A percentile compares a stretch with the other conserved stretches of the same genome.
phyloP scores from a whole-genome alignment of 805 yeast genomes.

The Kregervanrija delftensis region DNA sequence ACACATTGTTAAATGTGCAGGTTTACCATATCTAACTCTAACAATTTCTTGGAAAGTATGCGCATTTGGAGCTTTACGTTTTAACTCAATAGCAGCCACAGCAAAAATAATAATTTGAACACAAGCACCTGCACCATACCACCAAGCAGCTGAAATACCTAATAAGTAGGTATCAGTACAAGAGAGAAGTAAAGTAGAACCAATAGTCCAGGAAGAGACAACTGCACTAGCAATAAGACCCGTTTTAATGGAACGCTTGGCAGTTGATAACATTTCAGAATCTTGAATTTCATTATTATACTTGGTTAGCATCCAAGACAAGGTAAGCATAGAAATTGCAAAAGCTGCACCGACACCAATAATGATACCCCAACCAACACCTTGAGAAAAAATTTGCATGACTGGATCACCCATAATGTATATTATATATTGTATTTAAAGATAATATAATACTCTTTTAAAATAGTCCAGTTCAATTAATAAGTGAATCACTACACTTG shows the following conservation, averaged over 20 bases:
- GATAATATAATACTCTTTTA: no score
- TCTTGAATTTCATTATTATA: conserved; percentile 35
- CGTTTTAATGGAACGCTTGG: conserved; percentile 30
- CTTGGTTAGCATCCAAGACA: conserved; percentile 28
- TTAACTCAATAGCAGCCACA: conserved; percentile 27
- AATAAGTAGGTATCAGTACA: conserved; percentile 26
- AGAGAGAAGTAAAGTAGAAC: conserved; percentile 24
- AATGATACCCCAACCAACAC: conserved; percentile 35
- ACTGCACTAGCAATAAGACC: conserved; percentile 32
- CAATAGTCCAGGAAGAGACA: conserved; percentile 32
- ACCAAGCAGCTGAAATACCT: conserved; percentile 32
- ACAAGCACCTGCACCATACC: conserved; percentile 30
- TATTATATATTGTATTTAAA: no score
- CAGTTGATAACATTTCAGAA: conserved; percentile 36
- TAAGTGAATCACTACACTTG: no score
- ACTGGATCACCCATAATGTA: no score
- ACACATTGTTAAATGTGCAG: conserved; percentile 23
- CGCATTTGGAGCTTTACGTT: conserved; percentile 30
- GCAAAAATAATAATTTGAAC: conserved; percentile 29
- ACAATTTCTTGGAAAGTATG: conserved; percentile 31
- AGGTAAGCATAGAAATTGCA: conserved; percentile 31
- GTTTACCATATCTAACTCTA: conserved; percentile 26
- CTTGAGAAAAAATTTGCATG: conserved; percentile 13
- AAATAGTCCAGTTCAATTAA: no score
- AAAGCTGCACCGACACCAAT: conserved; percentile 42